Base-by-base conservation (phyloP, 2,329 filamentous ascomycete species). In the Clonostachys chloroleuca region DNA sequence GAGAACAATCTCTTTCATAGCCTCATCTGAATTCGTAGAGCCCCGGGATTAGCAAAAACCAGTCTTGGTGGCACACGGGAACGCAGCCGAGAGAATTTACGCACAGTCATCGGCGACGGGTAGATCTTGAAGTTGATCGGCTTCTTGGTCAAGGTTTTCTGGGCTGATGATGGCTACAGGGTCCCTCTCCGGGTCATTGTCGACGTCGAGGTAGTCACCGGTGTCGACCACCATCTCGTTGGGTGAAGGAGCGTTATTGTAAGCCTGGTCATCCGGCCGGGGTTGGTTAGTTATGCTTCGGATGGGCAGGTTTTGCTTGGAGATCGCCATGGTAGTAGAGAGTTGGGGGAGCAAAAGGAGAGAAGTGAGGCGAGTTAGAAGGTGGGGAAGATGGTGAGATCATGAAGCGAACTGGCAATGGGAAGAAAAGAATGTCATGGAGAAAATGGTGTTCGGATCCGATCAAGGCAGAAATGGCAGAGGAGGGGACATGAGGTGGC, bases 1-100 rank as follows among this genome's bases (percentile, higher is more conserved):
- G 49, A 97, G 79, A 55, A 91, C 83, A 54, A 86, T 73, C 58
- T 89, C 84, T 72, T 87, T 87, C 81, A 97, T 96, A 44, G 88
- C 87, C 55, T 95, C 88, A 69, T 83, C 87, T 92, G 49, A 30
- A 30, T 10, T 9, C 9, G 8, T 30, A 34, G 35, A 13, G 20
- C 14, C 17, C 6, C 41, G 7, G 39, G 8, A 6, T 9, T 34
- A 20, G 33, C 36, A 24, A 45, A 37, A 17, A 12, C 9, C 8
- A 43, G 33, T 17, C 10, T 24, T n/a, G 16, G 37, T 16, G 40
- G 17, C 10, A 8, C 6, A 13, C 17, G 5, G 39, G 24, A 35
- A 34, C 24, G n/a, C 45, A 42, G 3, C 5, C 39, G 9, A 43
- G 16, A 34, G 40, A 47, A 48, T 44, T 52, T 37, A 72, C 77